phyloP scores from a whole-genome alignment of 202 grass and related monocot genomes.

The Panicum virgatum region DNA sequence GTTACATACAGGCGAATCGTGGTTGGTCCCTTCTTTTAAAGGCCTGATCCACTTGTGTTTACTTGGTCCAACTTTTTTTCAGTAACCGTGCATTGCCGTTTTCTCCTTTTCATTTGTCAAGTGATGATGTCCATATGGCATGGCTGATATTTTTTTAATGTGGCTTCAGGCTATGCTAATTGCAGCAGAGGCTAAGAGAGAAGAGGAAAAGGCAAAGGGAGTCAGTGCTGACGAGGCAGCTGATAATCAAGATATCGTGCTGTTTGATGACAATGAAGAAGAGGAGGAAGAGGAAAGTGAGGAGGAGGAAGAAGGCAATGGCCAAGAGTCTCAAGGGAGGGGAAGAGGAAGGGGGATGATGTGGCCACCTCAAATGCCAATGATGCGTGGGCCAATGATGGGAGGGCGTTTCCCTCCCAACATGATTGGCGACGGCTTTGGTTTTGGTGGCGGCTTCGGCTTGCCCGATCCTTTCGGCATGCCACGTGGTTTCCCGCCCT shows the following conservation, averaged over 20 bases:
- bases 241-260: slow-evolving; percentile 94
- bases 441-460: slow-evolving; percentile 66
- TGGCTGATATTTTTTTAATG: slow-evolving; percentile 22
- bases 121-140: slow-evolving; percentile 2
- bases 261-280: slow-evolving; percentile 94
- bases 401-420: slow-evolving; percentile 78
- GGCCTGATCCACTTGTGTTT: not conserved
- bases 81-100: not conserved
- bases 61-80: not conserved
- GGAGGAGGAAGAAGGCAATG: slow-evolving; percentile 73
- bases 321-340: slow-evolving; percentile 65
- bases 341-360: slow-evolving; percentile 73
- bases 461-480: slow-evolving; percentile 79
- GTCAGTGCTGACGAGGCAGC: slow-evolving; percentile 59
- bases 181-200: slow-evolving; percentile 79
- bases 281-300: slow-evolving; percentile 96
- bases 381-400: slow-evolving; percentile 62
- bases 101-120: slow-evolving; percentile 11
- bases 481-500: slow-evolving; percentile 73
- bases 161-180: slow-evolving; percentile 71
- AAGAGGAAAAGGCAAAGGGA: slow-evolving; percentile 95
- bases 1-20: not conserved
- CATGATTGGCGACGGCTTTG: slow-evolving; percentile 90
- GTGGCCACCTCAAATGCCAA: slow-evolving; percentile 87
- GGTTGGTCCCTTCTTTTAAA: not conserved